Evolutionary conservation across 768 basidiomycete species (phyloP).

Genomic region (Leucocoprinus sp.): DNA sequence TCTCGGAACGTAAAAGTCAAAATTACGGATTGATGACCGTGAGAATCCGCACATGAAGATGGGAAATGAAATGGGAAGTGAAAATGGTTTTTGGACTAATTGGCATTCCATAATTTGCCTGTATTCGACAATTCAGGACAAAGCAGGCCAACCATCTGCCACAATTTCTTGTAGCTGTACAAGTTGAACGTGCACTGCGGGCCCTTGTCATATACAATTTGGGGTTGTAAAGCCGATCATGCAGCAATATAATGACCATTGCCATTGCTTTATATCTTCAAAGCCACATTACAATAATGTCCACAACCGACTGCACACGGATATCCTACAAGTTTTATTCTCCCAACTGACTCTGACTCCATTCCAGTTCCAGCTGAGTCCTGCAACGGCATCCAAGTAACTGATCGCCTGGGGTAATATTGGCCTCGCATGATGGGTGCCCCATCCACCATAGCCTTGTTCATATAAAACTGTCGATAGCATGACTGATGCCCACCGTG

Average conservation of each 20-base stretch:
- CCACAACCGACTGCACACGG: conserved; percentile 78
- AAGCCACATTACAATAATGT: conserved; percentile 66
- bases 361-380: conserved; percentile 2
- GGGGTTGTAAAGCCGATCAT: too few relatives aligned
- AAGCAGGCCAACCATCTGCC: too few relatives aligned
- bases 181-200: too few relatives aligned
- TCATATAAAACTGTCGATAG: conserved; percentile 59
- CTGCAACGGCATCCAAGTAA: neutral
- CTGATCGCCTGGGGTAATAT: conserved; percentile 6
- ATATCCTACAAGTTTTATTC: conserved; percentile 39
- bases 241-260: neutral
- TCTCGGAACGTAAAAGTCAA: neutral
- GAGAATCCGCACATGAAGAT: too few relatives aligned
- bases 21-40: neutral
- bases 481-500: conserved; percentile 82
- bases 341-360: neutral
- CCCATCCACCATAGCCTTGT: conserved; percentile 47
- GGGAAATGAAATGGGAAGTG: too few relatives aligned
- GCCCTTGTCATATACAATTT: too few relatives aligned
- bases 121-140: too few relatives aligned
- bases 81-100: too few relatives aligned
- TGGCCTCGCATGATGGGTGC: conserved; percentile 17
- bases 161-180: too few relatives aligned
- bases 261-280: neutral
- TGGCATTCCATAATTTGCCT: too few relatives aligned